Evolutionary conservation across 768 basidiomycete species (phyloP), one percentile per base, ranked within the genome.

Genomic region (Rhodotorula toruloides): DNA sequence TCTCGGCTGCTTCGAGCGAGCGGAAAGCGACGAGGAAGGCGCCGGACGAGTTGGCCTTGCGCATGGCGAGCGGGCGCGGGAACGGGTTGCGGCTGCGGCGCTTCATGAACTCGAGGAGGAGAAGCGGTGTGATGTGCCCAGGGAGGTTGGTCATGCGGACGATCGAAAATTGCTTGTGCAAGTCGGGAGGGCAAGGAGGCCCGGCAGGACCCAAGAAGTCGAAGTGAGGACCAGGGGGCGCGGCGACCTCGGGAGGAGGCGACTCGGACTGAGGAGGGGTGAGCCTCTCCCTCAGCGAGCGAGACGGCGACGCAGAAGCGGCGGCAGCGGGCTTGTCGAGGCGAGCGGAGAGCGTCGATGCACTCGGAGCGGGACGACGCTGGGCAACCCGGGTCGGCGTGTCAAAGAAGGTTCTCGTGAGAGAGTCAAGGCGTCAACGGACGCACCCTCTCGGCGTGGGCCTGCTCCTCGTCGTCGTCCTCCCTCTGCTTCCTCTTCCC

Each of bases 41-140:
- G 4, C 27, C 40, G n/a, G n/a, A n/a, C 10, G 42, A 43, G 54
- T 19, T 29, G 4, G 8, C 3, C 14, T 27, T 31, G 25, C 27
- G 39, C 8, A 54, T 27, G 27, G 54, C 54, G 27, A 55, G 54
- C 25, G 54, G 39, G 32, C 54, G 39, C 5, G 40, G 52, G 52
- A 53, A 21, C 21, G 34, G 4, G 3, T 12, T 7, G 17, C 2
- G 2, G 13, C n/a, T 22, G 19, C 25, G 13, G 8, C 54, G 54
- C 3, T 31, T 13, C 7, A 55, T 13, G 42, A 13, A 55, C n/a
- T 42, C 27, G 27, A 27, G 10, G 54, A 55, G 9, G 40, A 55
- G 54, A 11, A 19, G 14, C 9, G 54, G 40, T 2, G 54, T 55
- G 40, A 55, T 42, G 27, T 2, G 21, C 3, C 8, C 5, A 19